Evolutionary conservation across 1,284 basidiomycete genomes (phyloP), one percentile per base, ranked within the genome.

Genomic region (Takashimella tepidaria): DNA sequence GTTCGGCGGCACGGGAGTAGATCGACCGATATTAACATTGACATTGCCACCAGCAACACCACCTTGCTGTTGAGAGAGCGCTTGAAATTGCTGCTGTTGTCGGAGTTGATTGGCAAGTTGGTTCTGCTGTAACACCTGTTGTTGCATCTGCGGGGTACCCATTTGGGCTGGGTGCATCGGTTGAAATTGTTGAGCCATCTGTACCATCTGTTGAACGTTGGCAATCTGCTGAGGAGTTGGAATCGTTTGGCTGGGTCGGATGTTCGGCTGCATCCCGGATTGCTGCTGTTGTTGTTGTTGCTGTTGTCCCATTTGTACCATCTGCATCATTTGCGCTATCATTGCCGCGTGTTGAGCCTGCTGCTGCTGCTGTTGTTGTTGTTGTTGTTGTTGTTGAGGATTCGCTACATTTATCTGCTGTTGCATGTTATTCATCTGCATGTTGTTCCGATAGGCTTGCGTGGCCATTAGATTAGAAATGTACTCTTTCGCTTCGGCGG

Each of bases 401-500:
- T 52, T 50, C 45, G 49, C 48, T 37, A 48, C 37, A 5, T 53
- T 45, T 5, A 50, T 20, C 41, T 53, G 51, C 4, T 22, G 51
- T 5, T 48, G 41, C 24, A 49, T 48, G 24, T 54, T 2, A 54
- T 16, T 16, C 31, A 37, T 37, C 31, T 37, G 31, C 31, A 37
- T 37, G 31, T 16, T 37, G 31, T 37, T 37, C 31, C 31, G 31
- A 16, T 37, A 37, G 10, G 31, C 31, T 16, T 37, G 31, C 10
- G 8, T 37, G 10, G 31, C 31, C 19, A n/a, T 16, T 5, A 49
- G 43, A n/a, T 52, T 43, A 31, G 47, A 42, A n/a, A 60, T 45
- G 41, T 53, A 60, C 5, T 47, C 40, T 51, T 60, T 55, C 47
- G 50, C 58, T 25, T 60, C 58, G 21, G 58, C 55, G 1, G 53